Conservation (phyloP, 2,329 filamentous ascomycete species). For the Pseudogymnoascus sp. region DNA sequence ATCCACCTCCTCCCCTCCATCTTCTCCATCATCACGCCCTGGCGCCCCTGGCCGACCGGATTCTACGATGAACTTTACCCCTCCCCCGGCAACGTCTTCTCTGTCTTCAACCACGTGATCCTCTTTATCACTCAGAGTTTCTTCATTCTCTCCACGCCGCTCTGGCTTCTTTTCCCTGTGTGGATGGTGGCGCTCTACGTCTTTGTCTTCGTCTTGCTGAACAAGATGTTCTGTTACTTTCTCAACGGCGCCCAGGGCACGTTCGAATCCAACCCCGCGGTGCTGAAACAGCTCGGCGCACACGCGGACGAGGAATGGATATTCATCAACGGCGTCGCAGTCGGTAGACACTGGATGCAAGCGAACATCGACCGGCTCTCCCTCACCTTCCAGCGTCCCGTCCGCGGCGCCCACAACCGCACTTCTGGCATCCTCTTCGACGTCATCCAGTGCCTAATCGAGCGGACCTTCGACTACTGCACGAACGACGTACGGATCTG, state of each 20-base stretch:
- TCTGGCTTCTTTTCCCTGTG: constrained; percentile 39
- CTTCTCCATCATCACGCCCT: constrained; percentile 52
- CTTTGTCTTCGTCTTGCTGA: constrained; percentile 39
- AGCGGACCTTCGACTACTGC: constrained; percentile 65
- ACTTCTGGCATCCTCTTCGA: constrained; percentile 68
- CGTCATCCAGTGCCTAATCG: constrained; percentile 66
- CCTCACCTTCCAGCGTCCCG: constrained; percentile 60
- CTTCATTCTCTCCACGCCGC: constrained; percentile 51
- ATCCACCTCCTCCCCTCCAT: constrained; percentile 31
- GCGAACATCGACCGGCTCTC: constrained; percentile 63
- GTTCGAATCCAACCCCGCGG: constrained; percentile 45
- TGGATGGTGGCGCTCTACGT: constrained; percentile 35
- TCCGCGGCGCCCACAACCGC: constrained; percentile 67
- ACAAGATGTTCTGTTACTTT: constrained; percentile 42
- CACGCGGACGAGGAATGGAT: constrained; percentile 62
- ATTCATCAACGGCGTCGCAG: constrained; percentile 67
- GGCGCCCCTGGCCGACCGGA: constrained; percentile 42
- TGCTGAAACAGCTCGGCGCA: constrained; percentile 38
- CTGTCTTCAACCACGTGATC: constrained; percentile 48
- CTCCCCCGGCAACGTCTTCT: constrained; percentile 46
- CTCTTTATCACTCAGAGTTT: constrained; percentile 49
- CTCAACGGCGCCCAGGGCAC: constrained; percentile 43
- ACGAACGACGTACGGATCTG: constrained; percentile 58
- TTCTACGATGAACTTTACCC: constrained; percentile 56
- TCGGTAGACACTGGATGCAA: constrained; percentile 57